Conservation (phyloP, 2,329 filamentous ascomycete species). For the Rosellinia necatrix region DNA sequence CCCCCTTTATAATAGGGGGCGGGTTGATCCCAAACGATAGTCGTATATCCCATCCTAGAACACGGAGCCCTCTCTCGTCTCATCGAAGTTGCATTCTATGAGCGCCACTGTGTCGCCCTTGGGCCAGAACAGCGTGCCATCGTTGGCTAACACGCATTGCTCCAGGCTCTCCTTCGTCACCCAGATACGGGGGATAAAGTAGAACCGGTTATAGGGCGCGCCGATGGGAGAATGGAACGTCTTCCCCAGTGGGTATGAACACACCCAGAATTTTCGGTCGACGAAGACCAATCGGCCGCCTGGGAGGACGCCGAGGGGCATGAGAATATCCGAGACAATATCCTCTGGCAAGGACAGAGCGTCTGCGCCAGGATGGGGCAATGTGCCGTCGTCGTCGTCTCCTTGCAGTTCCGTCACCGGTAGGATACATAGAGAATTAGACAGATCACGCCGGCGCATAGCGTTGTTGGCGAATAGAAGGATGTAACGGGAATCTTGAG, state of each 20-base stretch:
- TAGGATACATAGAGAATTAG: not conserved
- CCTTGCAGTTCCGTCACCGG: not conserved
- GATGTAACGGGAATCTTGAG: not conserved
- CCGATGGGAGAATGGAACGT: not conserved
- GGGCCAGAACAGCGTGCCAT: conserved; percentile 9
- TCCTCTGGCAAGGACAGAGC: not conserved
- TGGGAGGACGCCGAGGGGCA: conserved; percentile 2
- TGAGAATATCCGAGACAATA: not conserved
- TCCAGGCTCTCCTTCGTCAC: conserved; percentile 3
- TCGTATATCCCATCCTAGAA: not conserved
- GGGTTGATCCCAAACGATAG: no score
- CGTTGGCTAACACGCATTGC: not conserved
- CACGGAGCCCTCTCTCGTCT: not conserved
- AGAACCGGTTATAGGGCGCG: conserved; percentile 2
- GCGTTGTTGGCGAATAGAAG: not conserved
- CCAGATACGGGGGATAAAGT: conserved; percentile 8
- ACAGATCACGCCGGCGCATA: no score
- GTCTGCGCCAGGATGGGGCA: not conserved
- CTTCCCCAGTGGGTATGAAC: not conserved
- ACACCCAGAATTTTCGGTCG: conserved; percentile 1
- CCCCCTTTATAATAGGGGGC: no score
- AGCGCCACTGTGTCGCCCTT: conserved; percentile 5
- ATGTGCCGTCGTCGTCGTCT: not conserved
- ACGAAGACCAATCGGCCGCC: not conserved
- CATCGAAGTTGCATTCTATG: conserved; percentile 3